These are phyloP conservation scores for Croton setiger DNA, from an alignment of 441 rosid genomes.

Conservation along the genomic window DNA sequence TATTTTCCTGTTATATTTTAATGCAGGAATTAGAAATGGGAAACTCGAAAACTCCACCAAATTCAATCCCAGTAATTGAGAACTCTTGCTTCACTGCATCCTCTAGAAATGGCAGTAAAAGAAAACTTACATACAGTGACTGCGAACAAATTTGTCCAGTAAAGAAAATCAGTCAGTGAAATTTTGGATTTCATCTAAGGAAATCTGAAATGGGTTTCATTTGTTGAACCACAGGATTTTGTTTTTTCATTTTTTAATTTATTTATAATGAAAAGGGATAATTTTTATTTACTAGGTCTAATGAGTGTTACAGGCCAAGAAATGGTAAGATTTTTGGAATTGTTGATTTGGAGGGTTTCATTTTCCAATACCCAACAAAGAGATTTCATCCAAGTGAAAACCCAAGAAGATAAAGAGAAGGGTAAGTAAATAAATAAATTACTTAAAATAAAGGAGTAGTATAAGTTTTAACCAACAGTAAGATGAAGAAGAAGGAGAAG, in stretches of 20 bases:
- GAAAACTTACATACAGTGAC: slow-evolving; percentile 53
- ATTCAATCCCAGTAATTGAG: slow-evolving; percentile 21
- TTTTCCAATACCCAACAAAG: slow-evolving; percentile 33
- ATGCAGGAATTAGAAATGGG: slow-evolving; percentile 55
- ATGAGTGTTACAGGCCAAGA: slow-evolving; percentile 33
- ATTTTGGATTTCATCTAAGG: slow-evolving; percentile 12
- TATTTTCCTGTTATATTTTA: slow-evolving; percentile 51
- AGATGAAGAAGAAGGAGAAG: slow-evolving; percentile 13
- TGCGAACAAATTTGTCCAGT: slow-evolving; percentile 34
- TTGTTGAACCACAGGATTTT: slow-evolving; percentile 16
- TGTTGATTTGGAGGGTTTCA: slow-evolving; percentile 32
- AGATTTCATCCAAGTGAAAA: slow-evolving; percentile 25
- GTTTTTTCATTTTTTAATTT: neutral
- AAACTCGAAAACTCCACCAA: slow-evolving; percentile 47
- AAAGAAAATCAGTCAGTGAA: slow-evolving; percentile 38
- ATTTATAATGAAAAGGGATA: slow-evolving; percentile 20
- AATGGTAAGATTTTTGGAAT: slow-evolving; percentile 29
- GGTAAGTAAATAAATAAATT: slow-evolving; percentile 27
- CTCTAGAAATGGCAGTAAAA: slow-evolving; percentile 47
- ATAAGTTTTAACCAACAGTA: slow-evolving; percentile 26
- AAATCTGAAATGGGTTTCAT: slow-evolving; percentile 19
- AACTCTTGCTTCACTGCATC: slow-evolving; percentile 18
- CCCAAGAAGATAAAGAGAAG: slow-evolving; percentile 26
- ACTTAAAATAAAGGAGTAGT: slow-evolving; percentile 6
- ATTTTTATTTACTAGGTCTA: slow-evolving; percentile 25